A percentile compares a stretch with the other conserved stretches of the same genome.
phyloP scores from a whole-genome alignment of 2,329 filamentous ascomycete genomes.

The Zasmidium angulare region DNA sequence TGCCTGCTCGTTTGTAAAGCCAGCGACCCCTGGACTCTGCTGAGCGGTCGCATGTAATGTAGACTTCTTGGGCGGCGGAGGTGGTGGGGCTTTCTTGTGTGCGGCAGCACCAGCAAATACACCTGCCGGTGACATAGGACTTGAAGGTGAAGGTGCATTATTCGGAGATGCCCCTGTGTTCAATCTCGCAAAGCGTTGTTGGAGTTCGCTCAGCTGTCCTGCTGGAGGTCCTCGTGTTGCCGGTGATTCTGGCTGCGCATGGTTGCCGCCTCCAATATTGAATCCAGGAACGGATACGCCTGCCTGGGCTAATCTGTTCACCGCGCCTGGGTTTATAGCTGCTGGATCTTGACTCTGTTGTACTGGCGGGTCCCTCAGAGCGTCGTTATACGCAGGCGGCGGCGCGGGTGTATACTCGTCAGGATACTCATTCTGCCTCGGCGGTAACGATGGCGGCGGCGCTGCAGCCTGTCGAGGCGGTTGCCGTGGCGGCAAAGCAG shows the following conservation, averaged over 20 bases:
- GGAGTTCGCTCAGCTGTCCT: slow-evolving; percentile 63
- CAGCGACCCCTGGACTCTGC: slow-evolving; percentile 24
- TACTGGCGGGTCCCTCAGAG: slow-evolving; percentile 14
- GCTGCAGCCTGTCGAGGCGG: slow-evolving; percentile 27
- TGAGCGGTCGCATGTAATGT: slow-evolving; percentile 40
- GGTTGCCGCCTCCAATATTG: slow-evolving; percentile 61
- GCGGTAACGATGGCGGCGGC: slow-evolving; percentile 64
- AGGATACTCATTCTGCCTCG: slow-evolving; percentile 59
- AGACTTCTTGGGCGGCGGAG: slow-evolving; percentile 59
- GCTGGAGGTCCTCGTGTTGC: slow-evolving; percentile 26
- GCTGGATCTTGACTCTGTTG: slow-evolving; percentile 22
- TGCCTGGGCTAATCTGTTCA: slow-evolving; percentile 66
- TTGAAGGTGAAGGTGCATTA: slow-evolving; percentile 6
- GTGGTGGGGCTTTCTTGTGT: slow-evolving; percentile 56
- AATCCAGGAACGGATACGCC: slow-evolving; percentile 78
- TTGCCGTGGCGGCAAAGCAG: slow-evolving; percentile 25
- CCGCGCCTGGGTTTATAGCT: slow-evolving; percentile 58
- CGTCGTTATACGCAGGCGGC: slow-evolving; percentile 52
- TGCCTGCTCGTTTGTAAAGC: slow-evolving; percentile 4
- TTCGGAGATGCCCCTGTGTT: slow-evolving; percentile 39
- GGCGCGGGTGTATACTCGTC: slow-evolving; percentile 46
- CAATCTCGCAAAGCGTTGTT: slow-evolving; percentile 61
- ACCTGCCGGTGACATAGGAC: slow-evolving; percentile 28
- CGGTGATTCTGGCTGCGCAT: slow-evolving; percentile 18
- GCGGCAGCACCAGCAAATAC: slow-evolving; percentile 31